Base-by-base conservation (phyloP, 805 yeast genomes). In the Lachancea dasiensis region DNA sequence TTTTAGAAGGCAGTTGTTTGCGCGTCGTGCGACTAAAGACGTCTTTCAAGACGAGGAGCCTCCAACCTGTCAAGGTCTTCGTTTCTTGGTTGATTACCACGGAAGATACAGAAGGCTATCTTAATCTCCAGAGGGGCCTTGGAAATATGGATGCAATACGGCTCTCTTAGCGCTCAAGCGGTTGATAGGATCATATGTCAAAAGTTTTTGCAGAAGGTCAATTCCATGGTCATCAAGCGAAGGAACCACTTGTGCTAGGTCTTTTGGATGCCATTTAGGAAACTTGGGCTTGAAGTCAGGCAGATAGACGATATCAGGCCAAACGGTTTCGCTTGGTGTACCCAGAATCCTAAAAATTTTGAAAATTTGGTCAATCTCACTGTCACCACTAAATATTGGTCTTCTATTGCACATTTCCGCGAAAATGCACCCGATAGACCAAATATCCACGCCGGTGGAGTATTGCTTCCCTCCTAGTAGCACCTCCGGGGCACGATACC, bases 371-470 rank as follows among this genome's bases (percentile, higher is more conserved):
- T 92, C 98, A 39, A 92, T 97, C 61, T 90, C 94, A 27, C 95
- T 86, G 9, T 90, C 79, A 22, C 98, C 98, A 15, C 97, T 95
- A 63, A 92, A 92, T 36, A 92, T 68, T 1, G 98, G 97, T 54
- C 90, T 81, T 22, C 98, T 95, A n/a, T 95, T 85, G 56, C 92
- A 82, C 97, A 92, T 90, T 58, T 92, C 98, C 3, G 97, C 97
- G 60, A 92, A 75, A 38, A 92, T 92, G 64, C 98, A 92, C 11
- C 98, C 98, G 11, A 95, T 94, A 13, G 96, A 86, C 98, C 98
- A 92, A 66, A 92, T 86, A 59, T 92, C 98, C 44, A 92, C 94
- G 6, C 96, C 89, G 0, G 98, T 92, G 31, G 95, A 84, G 63
- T 92, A 92, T 40, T 94, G 90, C 51, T 96, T 77, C 3, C 95